Evolutionary conservation across 2,329 filamentous ascomycete genomes (phyloP).

Genomic region (Aspergillus niger): DNA sequence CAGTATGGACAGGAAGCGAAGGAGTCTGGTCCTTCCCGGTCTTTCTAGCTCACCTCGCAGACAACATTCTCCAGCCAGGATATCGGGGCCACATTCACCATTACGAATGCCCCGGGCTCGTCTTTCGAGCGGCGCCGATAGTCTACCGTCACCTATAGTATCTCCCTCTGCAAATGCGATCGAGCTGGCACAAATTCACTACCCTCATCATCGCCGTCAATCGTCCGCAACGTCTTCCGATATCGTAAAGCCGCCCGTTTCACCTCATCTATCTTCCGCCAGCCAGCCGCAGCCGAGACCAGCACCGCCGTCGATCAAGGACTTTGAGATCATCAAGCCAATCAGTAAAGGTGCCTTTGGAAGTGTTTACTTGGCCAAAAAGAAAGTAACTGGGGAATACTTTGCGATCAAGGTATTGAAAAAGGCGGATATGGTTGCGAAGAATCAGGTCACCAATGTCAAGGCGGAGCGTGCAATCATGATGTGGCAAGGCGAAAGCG

Average conservation of each 20-base stretch:
- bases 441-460: slow-evolving; percentile 98
- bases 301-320: slow-evolving; percentile 93
- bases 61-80: slow-evolving; percentile 83
- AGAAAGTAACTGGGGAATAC: slow-evolving; percentile 97
- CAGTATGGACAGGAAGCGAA: slow-evolving; percentile 79
- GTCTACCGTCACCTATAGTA: slow-evolving; percentile 77
- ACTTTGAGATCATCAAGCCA: slow-evolving; percentile 98
- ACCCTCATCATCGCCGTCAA: slow-evolving; percentile 78
- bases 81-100: slow-evolving; percentile 76
- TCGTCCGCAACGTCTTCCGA: slow-evolving; percentile 86
- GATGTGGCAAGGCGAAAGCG: slow-evolving; percentile 99
- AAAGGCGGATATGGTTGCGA: slow-evolving; percentile 99
- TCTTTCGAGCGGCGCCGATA: slow-evolving; percentile 55
- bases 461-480: slow-evolving; percentile 98
- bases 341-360: slow-evolving; percentile 99
- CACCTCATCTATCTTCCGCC: slow-evolving; percentile 76
- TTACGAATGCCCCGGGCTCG: slow-evolving; percentile 83
- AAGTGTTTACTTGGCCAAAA: slow-evolving; percentile 96
- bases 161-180: slow-evolving; percentile 83
- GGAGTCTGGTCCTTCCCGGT: slow-evolving; percentile 80
- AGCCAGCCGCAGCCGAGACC: slow-evolving; percentile 83
- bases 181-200: slow-evolving; percentile 60
- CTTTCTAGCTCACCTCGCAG: slow-evolving; percentile 73
- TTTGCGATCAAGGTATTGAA: slow-evolving; percentile 98
- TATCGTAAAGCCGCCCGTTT: slow-evolving; percentile 68